These are phyloP conservation scores for Excoecaria agallocha DNA, from an alignment of 345 rosid species.

Conservation along the genomic window DNA sequence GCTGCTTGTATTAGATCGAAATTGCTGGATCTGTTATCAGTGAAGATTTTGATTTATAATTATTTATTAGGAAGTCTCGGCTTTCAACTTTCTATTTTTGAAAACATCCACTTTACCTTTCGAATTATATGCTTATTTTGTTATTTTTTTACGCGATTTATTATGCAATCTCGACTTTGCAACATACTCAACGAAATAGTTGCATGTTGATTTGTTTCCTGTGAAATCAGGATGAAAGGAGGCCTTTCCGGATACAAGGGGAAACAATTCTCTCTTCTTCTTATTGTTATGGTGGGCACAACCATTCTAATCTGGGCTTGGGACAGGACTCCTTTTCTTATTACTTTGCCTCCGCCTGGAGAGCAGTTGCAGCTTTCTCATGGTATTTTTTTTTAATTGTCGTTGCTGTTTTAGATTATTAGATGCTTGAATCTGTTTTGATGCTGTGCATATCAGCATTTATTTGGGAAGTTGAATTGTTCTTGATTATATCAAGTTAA, in stretches of 20 bases:
- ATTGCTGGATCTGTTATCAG: background rate
- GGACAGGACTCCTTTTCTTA: conserved; percentile 46
- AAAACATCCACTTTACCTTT: too few species aligned
- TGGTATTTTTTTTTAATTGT: conserved; percentile 34
- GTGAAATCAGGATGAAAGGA: conserved; percentile 59
- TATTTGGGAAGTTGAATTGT: background rate
- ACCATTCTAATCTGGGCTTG: conserved; percentile 58
- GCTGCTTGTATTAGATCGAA: background rate
- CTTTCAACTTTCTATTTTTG: background rate
- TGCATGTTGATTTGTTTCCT: background rate
- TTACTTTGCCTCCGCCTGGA: conserved; percentile 49
- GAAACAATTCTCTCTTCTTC: conserved; percentile 48
- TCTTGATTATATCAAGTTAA: background rate
- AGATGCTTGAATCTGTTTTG: background rate
- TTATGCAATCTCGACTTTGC: background rate
- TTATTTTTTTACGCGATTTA: background rate
- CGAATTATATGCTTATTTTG: background rate
- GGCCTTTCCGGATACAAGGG: conserved; percentile 40
- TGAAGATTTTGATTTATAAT: background rate
- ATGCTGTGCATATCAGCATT: background rate
- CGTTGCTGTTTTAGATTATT: background rate
- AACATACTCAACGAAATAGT: too few species aligned
- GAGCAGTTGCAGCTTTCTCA: conserved; percentile 40
- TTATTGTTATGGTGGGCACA: conserved; percentile 51
- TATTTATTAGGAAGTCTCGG: background rate